Evolutionary conservation across 2,329 filamentous ascomycete species (phyloP).

Genomic region (Alternaria rosae): DNA sequence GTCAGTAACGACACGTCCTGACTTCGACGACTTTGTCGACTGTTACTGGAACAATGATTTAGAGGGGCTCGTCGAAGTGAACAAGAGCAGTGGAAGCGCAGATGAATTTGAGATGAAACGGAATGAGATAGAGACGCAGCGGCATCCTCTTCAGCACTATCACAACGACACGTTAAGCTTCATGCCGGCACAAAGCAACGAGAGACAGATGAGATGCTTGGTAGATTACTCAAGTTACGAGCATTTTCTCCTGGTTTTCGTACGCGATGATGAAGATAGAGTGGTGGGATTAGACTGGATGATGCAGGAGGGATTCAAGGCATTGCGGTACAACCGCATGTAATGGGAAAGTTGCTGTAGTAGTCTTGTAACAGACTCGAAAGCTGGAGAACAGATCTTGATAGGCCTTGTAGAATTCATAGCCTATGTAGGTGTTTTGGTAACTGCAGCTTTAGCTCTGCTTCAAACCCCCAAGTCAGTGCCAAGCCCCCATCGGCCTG

Average conservation of each 20-base stretch:
- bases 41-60: background rate
- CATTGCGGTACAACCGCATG: background rate
- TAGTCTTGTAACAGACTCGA: no score
- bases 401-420: background rate
- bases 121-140: background rate
- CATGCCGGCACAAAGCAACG: background rate
- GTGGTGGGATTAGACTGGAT: background rate
- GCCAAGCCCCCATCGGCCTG: conserved; percentile 28
- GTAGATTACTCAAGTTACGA: background rate
- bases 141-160: background rate
- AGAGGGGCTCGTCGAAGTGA: background rate
- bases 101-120: background rate
- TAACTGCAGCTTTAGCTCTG: background rate
- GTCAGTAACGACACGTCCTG: background rate
- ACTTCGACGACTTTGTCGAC: background rate
- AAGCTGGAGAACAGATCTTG: background rate
- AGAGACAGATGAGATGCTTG: background rate
- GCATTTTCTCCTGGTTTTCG: background rate
- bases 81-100: background rate
- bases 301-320: background rate
- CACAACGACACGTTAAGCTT: background rate
- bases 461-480: background rate
- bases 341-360: no score
- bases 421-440: background rate
- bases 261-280: background rate